phyloP scores from a whole-genome alignment of 768 basidiomycete genomes.

The Lactifluus volemus region DNA sequence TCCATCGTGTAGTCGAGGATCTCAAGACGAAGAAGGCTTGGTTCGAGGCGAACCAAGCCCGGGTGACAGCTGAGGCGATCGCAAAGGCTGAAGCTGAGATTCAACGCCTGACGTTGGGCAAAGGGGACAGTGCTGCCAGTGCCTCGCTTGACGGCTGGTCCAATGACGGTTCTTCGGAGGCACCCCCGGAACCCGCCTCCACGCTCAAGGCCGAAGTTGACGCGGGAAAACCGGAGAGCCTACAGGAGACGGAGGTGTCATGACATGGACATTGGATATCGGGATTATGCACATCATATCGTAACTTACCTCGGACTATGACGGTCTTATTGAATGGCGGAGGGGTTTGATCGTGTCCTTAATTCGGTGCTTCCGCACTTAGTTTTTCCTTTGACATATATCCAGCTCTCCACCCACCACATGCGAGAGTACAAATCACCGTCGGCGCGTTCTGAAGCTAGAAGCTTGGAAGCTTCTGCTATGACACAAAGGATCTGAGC shows the following conservation, averaged over 20 bases:
- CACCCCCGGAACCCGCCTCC: constrained; percentile 36
- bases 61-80: constrained; percentile 69
- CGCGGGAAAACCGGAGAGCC: constrained; percentile 36
- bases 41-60: constrained; percentile 88
- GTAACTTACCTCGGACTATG: constrained; percentile 2
- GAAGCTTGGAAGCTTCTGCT: too few relatives aligned
- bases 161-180: constrained; percentile 34
- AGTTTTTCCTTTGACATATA: neutral
- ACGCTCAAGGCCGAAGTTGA: constrained; percentile 37
- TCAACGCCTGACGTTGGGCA: constrained; percentile 45
- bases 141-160: constrained; percentile 27
- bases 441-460: too few relatives aligned
- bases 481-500: too few relatives aligned
- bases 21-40: constrained; percentile 91
- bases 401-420: too few relatives aligned
- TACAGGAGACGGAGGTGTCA: constrained; percentile 26
- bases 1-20: constrained; percentile 79
- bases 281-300: neutral
- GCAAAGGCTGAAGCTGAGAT: constrained; percentile 75
- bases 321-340: neutral
- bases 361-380: neutral
- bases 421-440: too few relatives aligned
- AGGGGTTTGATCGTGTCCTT: neutral
- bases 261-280: neutral
- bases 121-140: constrained; percentile 25